Conservation (phyloP, 1,139 yeast species). For the Suhomyces chickasaworum region DNA sequence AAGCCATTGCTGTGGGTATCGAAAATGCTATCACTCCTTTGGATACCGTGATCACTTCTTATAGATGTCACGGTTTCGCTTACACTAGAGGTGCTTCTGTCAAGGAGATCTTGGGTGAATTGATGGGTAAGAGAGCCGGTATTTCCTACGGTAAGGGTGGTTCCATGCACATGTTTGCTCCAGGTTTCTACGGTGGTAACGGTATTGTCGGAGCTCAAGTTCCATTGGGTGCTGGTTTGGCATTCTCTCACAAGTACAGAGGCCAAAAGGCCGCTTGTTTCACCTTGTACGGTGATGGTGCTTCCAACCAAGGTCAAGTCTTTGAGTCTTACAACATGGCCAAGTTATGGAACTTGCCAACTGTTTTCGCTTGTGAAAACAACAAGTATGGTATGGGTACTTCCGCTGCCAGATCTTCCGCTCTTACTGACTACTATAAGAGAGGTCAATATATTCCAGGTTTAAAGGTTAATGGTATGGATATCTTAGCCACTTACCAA, state of each 20-base stretch:
- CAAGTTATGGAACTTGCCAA: constrained; percentile 95
- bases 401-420: constrained; percentile 93
- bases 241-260: constrained; percentile 94
- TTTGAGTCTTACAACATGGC: constrained; percentile 99
- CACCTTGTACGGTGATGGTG: constrained; percentile 97
- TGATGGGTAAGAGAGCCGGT: constrained; percentile 96
- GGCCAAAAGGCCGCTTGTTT: constrained; percentile 81
- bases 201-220: constrained; percentile 99
- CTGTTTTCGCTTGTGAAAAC: constrained; percentile 94
- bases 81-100: constrained; percentile 94
- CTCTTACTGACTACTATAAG: constrained; percentile 94
- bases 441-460: constrained; percentile 99
- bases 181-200: constrained; percentile 97
- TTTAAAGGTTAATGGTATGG: constrained; percentile 98
- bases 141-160: constrained; percentile 98
- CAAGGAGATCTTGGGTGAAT: constrained; percentile 86
- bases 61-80: constrained; percentile 98
- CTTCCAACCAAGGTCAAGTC: constrained; percentile 98
- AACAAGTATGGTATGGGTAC: constrained; percentile 99
- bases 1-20: constrained; percentile 97
- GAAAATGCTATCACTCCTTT: constrained; percentile 85
- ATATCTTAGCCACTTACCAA: constrained; percentile 89
- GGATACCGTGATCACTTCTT: constrained; percentile 92
- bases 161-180: constrained; percentile 97
- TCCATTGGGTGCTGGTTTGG: constrained; percentile 95